Percentiles rank a stretch among this genome's conserved stretches.
Conservation (phyloP, 2,329 filamentous ascomycete species). For the Penicillium sp. region DNA sequence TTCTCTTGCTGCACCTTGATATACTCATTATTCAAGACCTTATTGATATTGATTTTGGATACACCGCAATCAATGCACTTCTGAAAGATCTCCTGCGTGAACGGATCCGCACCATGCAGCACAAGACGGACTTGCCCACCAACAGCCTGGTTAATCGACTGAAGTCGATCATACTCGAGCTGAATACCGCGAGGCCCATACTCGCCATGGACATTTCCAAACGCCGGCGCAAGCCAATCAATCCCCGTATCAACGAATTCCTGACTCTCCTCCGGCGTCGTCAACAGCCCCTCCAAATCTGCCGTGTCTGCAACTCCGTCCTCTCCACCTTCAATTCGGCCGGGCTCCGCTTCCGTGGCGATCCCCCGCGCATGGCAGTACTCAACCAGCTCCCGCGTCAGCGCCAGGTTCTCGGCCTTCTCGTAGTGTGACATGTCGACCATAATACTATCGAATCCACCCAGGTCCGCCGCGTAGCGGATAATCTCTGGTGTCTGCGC, state of each 20-base stretch:
- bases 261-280: constrained; percentile 69
- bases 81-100: constrained; percentile 58
- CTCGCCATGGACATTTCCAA: constrained; percentile 76
- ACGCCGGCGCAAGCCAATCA: constrained; percentile 74
- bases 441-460: constrained; percentile 74
- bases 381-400: constrained; percentile 65
- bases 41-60: constrained; percentile 63
- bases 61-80: constrained; percentile 61
- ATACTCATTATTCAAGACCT: constrained; percentile 60
- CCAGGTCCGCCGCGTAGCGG: constrained; percentile 62
- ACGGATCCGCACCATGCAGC: constrained; percentile 63
- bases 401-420: constrained; percentile 69
- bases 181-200: constrained; percentile 69
- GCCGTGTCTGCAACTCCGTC: constrained; percentile 73
- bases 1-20: constrained; percentile 52
- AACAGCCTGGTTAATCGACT: constrained; percentile 54
- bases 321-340: constrained; percentile 73
- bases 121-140: constrained; percentile 57
- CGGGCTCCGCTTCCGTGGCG: constrained; percentile 72
- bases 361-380: constrained; percentile 70
- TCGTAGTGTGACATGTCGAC: constrained; percentile 77
- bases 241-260: constrained; percentile 74
- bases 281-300: constrained; percentile 66
- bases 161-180: constrained; percentile 63
- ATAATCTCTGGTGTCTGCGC: constrained; percentile 67